Conservation (phyloP, 2,329 filamentous ascomycete species). For the Aspergillus arachidicola region DNA sequence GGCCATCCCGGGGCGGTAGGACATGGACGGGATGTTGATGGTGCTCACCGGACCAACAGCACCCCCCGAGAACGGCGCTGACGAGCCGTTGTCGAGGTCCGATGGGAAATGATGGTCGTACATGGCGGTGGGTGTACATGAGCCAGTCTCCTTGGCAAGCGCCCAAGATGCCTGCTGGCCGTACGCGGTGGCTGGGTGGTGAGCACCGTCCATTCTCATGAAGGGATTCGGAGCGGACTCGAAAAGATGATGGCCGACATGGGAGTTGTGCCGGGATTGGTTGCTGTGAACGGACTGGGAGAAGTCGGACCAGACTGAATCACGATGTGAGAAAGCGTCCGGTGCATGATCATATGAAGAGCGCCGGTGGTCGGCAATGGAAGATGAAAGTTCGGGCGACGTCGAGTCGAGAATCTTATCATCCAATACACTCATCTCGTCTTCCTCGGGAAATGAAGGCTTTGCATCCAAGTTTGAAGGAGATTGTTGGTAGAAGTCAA, state of each 20-base stretch:
- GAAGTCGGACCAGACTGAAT: slow-evolving; percentile 54
- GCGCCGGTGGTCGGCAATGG: slow-evolving; percentile 46
- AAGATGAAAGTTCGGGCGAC: slow-evolving; percentile 50
- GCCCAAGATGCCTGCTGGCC: slow-evolving; percentile 62
- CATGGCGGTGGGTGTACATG: slow-evolving; percentile 72
- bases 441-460: slow-evolving; percentile 47
- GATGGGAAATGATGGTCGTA: slow-evolving; percentile 63
- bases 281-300: slow-evolving; percentile 45
- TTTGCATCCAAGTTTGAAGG: slow-evolving; percentile 47
- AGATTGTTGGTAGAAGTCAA: slow-evolving; percentile 48
- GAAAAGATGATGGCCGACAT: slow-evolving; percentile 52
- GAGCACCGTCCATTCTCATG: slow-evolving; percentile 59
- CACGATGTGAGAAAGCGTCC: slow-evolving; percentile 56
- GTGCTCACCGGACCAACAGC: slow-evolving; percentile 43
- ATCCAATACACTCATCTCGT: slow-evolving; percentile 56
- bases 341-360: slow-evolving; percentile 51
- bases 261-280: slow-evolving; percentile 44
- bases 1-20: slow-evolving; percentile 52
- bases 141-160: slow-evolving; percentile 66
- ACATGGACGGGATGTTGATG: slow-evolving; percentile 42
- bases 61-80: slow-evolving; percentile 46
- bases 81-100: slow-evolving; percentile 52
- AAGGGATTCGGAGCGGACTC: slow-evolving; percentile 61
- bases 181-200: slow-evolving; percentile 45
- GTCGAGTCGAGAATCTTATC: slow-evolving; percentile 55